Evolutionary conservation across 164 flowering plant genomes (phyloP), one percentile per base, ranked within the genome.

Genomic region (Vitis cinerea): DNA sequence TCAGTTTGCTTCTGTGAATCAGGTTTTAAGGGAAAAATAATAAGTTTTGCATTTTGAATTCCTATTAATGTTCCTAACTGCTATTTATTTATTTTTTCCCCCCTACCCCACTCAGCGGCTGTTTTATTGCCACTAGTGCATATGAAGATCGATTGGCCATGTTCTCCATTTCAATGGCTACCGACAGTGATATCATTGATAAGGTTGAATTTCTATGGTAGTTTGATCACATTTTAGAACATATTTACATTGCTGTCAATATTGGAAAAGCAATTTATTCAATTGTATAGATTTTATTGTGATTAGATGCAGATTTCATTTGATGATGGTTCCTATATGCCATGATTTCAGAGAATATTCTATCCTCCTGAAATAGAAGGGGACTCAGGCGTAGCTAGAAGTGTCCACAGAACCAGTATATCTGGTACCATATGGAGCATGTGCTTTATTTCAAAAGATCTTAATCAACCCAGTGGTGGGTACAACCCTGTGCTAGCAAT

Each of bases 341-440:
- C 44, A 37, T 74, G 15, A 58, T 79, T 78, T 71, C 86, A 95
- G 99, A 83, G 73, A 83, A 79, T 91, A 65, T 77, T 72, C 58
- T 89, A 83, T 81, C 94, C 97, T 63, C 72, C 90, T 73, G 93
- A 86, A 74, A 79, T 64, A 66, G 85, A 86, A 77, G 87, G 72
- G 29, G 82, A 74, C 65, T 50, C 76, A 53, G 70, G 47, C 59
- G 51, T 66, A 59, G 54, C 71, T 23, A 69, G 75, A 69, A 87
- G 74, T 52, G 15, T 75, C 37, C 79, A 78, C 29, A 77, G 75
- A 65, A 65, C 76, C 54, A 70, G 66, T 72, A 80, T 88, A 57
- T 64, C 68, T 77, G 99, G 98, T 67, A 87, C 97, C 53, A 95
- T 95, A 69, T 95, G 99, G 99, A 91, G 98, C 83, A 90, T 93